Evolutionary conservation across 495 filamentous ascomycete species (phyloP).

Genomic region (Neurospora sp.): DNA sequence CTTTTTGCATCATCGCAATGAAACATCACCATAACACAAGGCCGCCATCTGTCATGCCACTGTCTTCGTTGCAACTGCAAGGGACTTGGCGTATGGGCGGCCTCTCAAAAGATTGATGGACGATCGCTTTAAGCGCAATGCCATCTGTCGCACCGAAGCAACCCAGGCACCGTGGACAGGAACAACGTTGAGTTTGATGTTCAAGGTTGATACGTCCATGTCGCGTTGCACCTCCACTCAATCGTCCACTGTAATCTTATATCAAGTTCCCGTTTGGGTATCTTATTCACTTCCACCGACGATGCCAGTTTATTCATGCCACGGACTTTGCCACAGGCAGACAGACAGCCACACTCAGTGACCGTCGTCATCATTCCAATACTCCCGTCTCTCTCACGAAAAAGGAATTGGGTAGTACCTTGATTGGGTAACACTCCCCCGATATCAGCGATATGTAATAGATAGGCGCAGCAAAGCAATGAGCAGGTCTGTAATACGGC

Average conservation of each 20-base stretch:
- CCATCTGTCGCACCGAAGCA: not conserved
- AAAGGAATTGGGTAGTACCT: not conserved
- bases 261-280: not conserved
- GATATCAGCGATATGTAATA: not conserved
- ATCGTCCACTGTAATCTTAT: not conserved
- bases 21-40: not conserved
- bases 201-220: not conserved
- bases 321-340: not conserved
- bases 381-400: not conserved
- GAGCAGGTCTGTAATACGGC: not conserved
- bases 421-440: not conserved
- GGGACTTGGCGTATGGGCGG: not conserved
- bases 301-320: not conserved
- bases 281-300: not conserved
- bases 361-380: not conserved
- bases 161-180: not conserved
- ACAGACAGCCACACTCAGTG: not conserved
- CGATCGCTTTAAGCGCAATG: not conserved
- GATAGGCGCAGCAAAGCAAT: not conserved
- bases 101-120: not conserved
- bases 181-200: not conserved
- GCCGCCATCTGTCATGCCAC: not conserved
- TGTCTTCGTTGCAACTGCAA: not conserved
- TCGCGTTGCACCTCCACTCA: not conserved
- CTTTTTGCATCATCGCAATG: not conserved